Conservation (phyloP, 1,284 basidiomycete genomes). For the Trichosporon sp. region DNA sequence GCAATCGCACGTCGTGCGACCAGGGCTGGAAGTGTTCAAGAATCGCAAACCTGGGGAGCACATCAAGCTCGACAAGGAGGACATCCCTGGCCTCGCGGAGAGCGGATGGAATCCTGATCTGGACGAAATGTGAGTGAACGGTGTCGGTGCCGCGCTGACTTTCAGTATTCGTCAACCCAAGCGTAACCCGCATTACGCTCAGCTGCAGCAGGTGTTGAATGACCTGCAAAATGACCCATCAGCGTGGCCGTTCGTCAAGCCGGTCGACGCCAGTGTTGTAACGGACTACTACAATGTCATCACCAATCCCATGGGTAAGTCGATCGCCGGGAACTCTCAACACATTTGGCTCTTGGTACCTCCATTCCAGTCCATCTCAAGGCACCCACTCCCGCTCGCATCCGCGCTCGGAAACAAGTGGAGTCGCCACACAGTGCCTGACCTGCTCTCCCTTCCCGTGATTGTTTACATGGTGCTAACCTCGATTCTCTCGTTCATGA, state of each 20-base stretch:
- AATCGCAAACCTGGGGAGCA: constrained; percentile 42
- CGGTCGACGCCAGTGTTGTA: constrained; percentile 75
- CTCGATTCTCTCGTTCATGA: neutral
- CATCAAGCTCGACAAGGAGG: constrained; percentile 48
- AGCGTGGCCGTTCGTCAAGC: constrained; percentile 65
- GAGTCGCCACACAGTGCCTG: neutral
- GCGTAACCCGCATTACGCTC: constrained; percentile 55
- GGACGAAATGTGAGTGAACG: constrained; percentile 60
- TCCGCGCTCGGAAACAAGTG: neutral
- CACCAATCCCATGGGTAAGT: constrained; percentile 86
- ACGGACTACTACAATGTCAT: constrained; percentile 88
- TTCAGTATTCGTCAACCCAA: constrained; percentile 53
- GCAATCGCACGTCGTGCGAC: constrained; percentile 77
- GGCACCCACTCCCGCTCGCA: neutral
- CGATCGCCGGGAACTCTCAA: neutral
- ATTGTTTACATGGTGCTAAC: neutral
- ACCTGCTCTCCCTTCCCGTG: neutral
- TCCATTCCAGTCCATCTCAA: neutral
- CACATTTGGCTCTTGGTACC: neutral
- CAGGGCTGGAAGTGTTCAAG: constrained; percentile 74
- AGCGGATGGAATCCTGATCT: constrained; percentile 90
- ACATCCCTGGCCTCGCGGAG: constrained; percentile 83
- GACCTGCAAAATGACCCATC: constrained; percentile 75
- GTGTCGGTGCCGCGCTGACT: neutral
- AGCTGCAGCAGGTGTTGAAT: constrained; percentile 76